Evolutionary conservation across 257 asterid genomes (phyloP).

Genomic region (Nicotiana noctiflora): DNA sequence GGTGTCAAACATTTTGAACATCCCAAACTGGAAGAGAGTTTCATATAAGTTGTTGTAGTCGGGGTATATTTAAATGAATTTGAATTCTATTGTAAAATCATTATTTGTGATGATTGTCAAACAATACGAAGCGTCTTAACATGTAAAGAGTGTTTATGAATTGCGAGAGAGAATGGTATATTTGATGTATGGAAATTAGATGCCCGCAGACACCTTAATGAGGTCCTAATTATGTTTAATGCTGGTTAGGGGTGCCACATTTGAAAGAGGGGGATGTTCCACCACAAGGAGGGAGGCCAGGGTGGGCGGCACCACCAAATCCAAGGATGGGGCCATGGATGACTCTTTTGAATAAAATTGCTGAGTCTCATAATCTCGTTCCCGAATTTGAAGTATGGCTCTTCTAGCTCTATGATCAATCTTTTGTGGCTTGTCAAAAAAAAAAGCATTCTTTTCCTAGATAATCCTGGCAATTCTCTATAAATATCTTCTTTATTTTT

Average conservation of each 20-base stretch:
- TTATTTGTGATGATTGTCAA: not conserved
- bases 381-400: conserved; percentile 84
- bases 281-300: conserved; percentile 84
- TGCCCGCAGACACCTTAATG: not conserved
- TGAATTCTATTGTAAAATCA: not conserved
- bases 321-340: conserved; percentile 89
- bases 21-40: not conserved
- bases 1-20: not conserved
- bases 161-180: not conserved
- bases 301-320: conserved; percentile 96
- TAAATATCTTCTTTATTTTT: not conserved
- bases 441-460: not conserved
- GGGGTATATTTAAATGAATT: not conserved
- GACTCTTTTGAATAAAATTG: conserved; percentile 69
- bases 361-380: conserved; percentile 60
- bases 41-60: not conserved
- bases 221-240: not conserved
- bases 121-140: not conserved
- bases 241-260: conserved; percentile 76
- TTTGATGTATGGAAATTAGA: not conserved
- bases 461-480: not conserved
- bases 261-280: conserved; percentile 73
- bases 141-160: not conserved
- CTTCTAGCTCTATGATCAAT: not conserved
- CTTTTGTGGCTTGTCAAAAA: not conserved